Percentiles rank a stretch among this genome's conserved stretches.
Conservation (phyloP, 2,329 filamentous ascomycete species). For the Botrytis paeoniae region DNA sequence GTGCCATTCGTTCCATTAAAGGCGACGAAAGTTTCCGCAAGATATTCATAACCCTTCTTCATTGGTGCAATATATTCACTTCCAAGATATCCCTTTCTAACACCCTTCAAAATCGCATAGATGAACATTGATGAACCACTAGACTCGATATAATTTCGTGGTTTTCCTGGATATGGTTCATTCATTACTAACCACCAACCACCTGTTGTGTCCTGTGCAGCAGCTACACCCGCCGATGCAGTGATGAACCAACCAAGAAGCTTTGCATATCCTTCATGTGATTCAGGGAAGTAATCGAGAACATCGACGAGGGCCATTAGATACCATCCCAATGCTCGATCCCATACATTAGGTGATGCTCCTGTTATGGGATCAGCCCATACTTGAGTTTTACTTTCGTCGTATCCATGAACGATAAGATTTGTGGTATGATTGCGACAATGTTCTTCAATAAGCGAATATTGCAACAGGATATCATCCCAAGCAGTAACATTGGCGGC, state of each 20-base stretch:
- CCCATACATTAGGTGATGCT: conserved; percentile 41
- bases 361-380: conserved; percentile 41
- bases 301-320: conserved; percentile 41
- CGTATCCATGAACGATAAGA: conserved; percentile 40
- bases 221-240: conserved; percentile 4
- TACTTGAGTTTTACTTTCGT: conserved; percentile 36
- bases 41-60: conserved; percentile 26
- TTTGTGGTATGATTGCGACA: conserved; percentile 31
- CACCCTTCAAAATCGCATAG: conserved; percentile 12
- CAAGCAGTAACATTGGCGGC: conserved; percentile 33
- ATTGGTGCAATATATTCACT: conserved; percentile 23
- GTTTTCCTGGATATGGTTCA: conserved; percentile 11
- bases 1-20: conserved; percentile 21
- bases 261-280: conserved; percentile 19
- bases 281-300: conserved; percentile 34
- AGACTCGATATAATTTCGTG: conserved; percentile 15
- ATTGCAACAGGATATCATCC: conserved; percentile 35
- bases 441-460: conserved; percentile 30
- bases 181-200: conserved; percentile 19
- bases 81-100: conserved; percentile 13
- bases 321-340: conserved; percentile 42
- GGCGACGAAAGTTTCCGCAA: conserved; percentile 27
- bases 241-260: conserved; percentile 1
- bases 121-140: conserved; percentile 13
- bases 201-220: conserved; percentile 9